A percentile compares a stretch with the other conserved stretches of the same genome.
phyloP scores from a whole-genome alignment of 2,329 filamentous ascomycete genomes.

The Sclerotinia nivalis region DNA sequence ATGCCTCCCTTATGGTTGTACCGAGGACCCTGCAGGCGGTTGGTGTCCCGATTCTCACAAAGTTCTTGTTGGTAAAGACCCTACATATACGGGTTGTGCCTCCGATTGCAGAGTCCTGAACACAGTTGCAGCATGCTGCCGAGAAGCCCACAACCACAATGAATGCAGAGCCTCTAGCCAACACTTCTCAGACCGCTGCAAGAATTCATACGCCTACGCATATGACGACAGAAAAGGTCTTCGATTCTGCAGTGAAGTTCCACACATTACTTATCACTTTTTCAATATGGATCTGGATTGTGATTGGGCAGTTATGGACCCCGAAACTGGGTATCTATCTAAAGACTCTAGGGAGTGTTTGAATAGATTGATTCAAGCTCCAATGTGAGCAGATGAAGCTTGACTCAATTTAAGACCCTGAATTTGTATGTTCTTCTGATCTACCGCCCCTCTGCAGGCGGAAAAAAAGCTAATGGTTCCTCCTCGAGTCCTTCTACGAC shows the following conservation, averaged over 20 bases:
- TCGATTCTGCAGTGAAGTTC: background rate
- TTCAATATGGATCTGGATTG: background rate
- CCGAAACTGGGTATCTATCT: background rate
- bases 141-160: background rate
- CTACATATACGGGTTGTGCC: background rate
- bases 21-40: background rate
- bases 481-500: too few species aligned
- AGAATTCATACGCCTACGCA: slow-evolving; percentile 4
- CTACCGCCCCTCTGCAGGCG: too few species aligned
- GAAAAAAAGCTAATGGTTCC: background rate
- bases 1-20: background rate
- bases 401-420: too few species aligned
- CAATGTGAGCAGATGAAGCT: background rate
- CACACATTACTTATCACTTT: background rate
- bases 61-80: background rate
- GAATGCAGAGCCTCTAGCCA: background rate
- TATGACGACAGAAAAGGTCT: slow-evolving; percentile 5
- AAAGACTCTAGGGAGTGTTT: background rate
- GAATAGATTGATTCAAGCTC: slow-evolving; percentile 1
- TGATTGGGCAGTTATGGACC: background rate
- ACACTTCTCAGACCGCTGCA: slow-evolving; percentile 2
- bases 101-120: background rate
- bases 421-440: background rate
- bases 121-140: background rate
- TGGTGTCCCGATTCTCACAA: background rate